phyloP scores from a whole-genome alignment of 805 yeast species.

The Saccharomycopsis babjevae region DNA sequence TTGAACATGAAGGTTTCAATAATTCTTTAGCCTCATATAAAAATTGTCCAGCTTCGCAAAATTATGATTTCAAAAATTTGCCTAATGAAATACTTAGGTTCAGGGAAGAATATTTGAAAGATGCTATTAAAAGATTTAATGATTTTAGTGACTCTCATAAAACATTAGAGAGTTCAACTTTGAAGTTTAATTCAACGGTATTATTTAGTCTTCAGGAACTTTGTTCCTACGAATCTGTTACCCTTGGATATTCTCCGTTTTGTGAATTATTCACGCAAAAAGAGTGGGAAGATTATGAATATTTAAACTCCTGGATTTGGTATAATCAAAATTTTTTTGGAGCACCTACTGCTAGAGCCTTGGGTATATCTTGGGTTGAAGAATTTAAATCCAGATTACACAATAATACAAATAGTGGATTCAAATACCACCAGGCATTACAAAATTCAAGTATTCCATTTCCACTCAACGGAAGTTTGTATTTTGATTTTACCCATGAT shows the following conservation, averaged over 20 bases:
- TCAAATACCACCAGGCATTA: constrained; percentile 31
- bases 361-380: constrained; percentile 50
- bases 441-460: constrained; percentile 36
- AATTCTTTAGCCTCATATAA: constrained; percentile 17
- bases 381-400: constrained; percentile 32
- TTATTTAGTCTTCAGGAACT: constrained; percentile 42
- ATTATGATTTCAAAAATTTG: neutral
- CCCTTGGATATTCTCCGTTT: constrained; percentile 53
- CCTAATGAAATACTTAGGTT: constrained; percentile 1
- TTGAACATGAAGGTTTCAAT: constrained; percentile 20
- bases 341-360: constrained; percentile 41
- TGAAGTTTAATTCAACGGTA: constrained; percentile 42
- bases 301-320: constrained; percentile 46
- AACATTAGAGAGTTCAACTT: constrained; percentile 38
- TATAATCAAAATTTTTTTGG: constrained; percentile 66
- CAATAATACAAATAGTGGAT: constrained; percentile 38
- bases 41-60: constrained; percentile 13
- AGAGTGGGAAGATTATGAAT: constrained; percentile 55
- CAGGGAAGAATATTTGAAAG: constrained; percentile 31
- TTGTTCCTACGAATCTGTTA: constrained; percentile 72
- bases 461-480: constrained; percentile 39
- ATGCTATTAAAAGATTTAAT: constrained; percentile 48
- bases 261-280: constrained; percentile 60
- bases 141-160: constrained; percentile 36
- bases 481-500: constrained; percentile 70